phyloP scores from a whole-genome alignment of 192 early-diverging fungal genomes.

The Pilaira anomala region DNA sequence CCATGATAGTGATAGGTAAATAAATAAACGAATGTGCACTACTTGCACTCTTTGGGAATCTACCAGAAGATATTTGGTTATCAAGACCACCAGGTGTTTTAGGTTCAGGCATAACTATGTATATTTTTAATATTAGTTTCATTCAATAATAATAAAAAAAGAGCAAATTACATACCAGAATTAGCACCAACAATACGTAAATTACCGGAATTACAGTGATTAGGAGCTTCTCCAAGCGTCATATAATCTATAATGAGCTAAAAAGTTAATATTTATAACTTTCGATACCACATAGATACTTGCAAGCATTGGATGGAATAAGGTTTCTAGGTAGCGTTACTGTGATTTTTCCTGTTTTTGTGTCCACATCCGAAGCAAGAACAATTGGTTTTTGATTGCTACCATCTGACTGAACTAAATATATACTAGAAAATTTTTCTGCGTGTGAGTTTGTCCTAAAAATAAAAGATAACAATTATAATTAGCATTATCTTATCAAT shows the following conservation, averaged over 20 bases:
- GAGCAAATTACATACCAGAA: no score
- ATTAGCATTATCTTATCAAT: not conserved
- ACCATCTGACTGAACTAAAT: constrained; percentile 12
- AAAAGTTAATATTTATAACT: no score
- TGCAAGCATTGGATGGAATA: constrained; percentile 8
- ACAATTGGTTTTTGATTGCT: not conserved
- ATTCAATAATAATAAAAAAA: no score
- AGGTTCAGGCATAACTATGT: no score
- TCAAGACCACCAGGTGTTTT: no score
- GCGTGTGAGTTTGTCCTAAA: constrained; percentile 13
- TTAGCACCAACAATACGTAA: constrained; percentile 7
- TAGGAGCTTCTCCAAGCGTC: constrained; percentile 5
- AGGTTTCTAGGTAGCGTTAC: not conserved
- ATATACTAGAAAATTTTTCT: constrained; percentile 1
- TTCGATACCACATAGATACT: not conserved
- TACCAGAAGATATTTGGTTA: no score
- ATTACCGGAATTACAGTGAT: constrained; percentile 15
- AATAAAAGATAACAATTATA: not conserved
- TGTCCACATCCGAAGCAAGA: constrained; percentile 1
- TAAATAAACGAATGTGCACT: no score
- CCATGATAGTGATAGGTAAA: no score
- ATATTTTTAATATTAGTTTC: no score
- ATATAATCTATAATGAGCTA: constrained; percentile 7
- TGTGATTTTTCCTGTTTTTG: not conserved
- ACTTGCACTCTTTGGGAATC: no score